A percentile compares a stretch with the other conserved stretches of the same genome.
phyloP scores from a whole-genome alignment of 2,329 filamentous ascomycete species.

The Verticillium dahliae region DNA sequence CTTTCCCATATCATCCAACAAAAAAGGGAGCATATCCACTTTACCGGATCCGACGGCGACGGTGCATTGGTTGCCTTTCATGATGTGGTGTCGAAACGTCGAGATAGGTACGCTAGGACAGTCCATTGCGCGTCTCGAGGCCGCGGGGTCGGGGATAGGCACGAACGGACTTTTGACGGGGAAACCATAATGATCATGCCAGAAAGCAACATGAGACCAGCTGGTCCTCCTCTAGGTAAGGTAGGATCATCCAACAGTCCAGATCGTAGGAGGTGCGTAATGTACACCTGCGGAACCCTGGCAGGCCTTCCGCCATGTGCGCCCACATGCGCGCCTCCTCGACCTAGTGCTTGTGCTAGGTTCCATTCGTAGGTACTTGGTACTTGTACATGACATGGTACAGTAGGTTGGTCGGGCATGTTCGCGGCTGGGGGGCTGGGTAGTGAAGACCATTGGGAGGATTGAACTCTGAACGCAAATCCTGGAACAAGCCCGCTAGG shows the following conservation, averaged over 20 bases:
- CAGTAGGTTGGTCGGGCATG: too few species aligned
- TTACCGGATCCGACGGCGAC: not conserved
- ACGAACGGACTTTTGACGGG: not conserved
- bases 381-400: too few species aligned
- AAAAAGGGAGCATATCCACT: not conserved
- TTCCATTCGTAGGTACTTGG: not conserved
- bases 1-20: too few species aligned
- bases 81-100: not conserved
- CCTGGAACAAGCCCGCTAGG: not conserved
- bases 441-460: too few species aligned
- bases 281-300: not conserved
- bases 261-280: not conserved
- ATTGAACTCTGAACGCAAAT: too few species aligned
- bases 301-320: not conserved
- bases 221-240: not conserved
- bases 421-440: too few species aligned
- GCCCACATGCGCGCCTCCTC: not conserved
- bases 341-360: not conserved
- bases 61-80: not conserved
- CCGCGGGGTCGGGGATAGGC: not conserved
- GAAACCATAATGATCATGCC: not conserved
- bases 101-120: not conserved
- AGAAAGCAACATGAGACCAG: too few species aligned
- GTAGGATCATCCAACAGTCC: not conserved
- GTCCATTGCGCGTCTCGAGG: not conserved